These are phyloP conservation scores for Hyaloscypha finlandica DNA, from an alignment of 495 filamentous ascomycete genomes.

Conservation along the genomic window DNA sequence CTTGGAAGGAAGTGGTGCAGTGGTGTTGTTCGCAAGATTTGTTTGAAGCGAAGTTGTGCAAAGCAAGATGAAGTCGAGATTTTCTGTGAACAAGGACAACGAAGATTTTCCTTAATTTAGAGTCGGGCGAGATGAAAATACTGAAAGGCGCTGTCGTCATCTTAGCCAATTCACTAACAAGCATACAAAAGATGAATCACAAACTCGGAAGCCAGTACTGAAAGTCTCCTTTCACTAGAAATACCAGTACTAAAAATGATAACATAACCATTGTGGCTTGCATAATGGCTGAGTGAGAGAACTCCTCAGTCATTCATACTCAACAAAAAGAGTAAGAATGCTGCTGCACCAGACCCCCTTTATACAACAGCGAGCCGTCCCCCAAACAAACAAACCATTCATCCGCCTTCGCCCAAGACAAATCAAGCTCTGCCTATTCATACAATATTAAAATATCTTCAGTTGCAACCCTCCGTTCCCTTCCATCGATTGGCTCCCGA, in stretches of 20 bases:
- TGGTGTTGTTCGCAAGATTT: neutral
- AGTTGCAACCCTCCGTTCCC: slow-evolving; percentile 16
- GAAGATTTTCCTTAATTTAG: neutral
- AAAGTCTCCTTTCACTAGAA: neutral
- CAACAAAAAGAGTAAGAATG: neutral
- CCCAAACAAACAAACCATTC: neutral
- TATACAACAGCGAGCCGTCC: neutral
- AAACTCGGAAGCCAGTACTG: neutral
- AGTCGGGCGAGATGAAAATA: neutral
- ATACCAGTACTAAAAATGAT: neutral
- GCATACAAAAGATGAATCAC: neutral
- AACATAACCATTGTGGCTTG: neutral
- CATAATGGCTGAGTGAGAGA: neutral
- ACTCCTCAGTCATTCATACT: neutral
- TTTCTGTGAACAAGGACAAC: neutral
- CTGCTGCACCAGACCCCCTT: neutral
- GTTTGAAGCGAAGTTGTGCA: neutral
- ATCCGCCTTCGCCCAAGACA: neutral
- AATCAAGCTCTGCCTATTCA: neutral
- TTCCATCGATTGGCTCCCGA: slow-evolving; percentile 1
- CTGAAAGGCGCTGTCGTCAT: neutral
- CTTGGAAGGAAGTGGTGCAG: neutral
- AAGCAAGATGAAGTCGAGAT: neutral
- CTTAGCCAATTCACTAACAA: neutral
- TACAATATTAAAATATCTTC: slow-evolving; percentile 10